Conservation (phyloP, 1,284 basidiomycete genomes). For the Sphagnurus paluster region DNA sequence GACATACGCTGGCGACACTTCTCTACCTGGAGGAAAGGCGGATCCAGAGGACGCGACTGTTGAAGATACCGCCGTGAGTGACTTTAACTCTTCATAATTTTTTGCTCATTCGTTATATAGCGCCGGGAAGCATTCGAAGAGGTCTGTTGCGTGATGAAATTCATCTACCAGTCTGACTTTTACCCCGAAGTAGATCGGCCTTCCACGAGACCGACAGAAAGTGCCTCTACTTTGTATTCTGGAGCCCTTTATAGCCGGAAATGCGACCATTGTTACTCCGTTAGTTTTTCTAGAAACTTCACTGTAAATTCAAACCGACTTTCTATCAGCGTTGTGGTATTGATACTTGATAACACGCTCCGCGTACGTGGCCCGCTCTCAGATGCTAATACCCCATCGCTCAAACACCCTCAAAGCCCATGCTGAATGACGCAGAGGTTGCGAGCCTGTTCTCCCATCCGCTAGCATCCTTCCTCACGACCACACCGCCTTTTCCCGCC, state of each 20-base stretch:
- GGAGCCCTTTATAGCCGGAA: conserved; percentile 75
- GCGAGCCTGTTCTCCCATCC: conserved; percentile 81
- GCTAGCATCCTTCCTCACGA: conserved; percentile 69
- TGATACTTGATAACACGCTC: conserved; percentile 62
- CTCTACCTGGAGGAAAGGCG: conserved; percentile 79
- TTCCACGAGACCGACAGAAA: conserved; percentile 66
- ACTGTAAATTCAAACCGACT: background rate
- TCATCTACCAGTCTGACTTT: conserved; percentile 1
- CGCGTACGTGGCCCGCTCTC: conserved; percentile 10
- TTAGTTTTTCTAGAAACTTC: conserved; percentile 36
- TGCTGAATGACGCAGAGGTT: conserved; percentile 79
- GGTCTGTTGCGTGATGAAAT: conserved; percentile 22
- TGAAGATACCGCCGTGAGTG: conserved; percentile 78
- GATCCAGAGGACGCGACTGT: conserved; percentile 66
- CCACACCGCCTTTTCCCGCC: conserved; percentile 58
- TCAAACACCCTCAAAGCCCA: conserved; percentile 49
- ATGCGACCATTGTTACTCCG: conserved; percentile 78
- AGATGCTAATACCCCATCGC: background rate
- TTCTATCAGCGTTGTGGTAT: conserved; percentile 82
- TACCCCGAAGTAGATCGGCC: conserved; percentile 61
- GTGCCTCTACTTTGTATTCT: conserved; percentile 74
- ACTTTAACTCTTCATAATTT: background rate
- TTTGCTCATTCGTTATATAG: conserved; percentile 34
- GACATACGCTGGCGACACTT: conserved; percentile 82
- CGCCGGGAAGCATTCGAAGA: conserved; percentile 51